Evolutionary conservation across 352 stramenopile genomes (phyloP).

Genomic region (Phytophthora pinifolia): DNA sequence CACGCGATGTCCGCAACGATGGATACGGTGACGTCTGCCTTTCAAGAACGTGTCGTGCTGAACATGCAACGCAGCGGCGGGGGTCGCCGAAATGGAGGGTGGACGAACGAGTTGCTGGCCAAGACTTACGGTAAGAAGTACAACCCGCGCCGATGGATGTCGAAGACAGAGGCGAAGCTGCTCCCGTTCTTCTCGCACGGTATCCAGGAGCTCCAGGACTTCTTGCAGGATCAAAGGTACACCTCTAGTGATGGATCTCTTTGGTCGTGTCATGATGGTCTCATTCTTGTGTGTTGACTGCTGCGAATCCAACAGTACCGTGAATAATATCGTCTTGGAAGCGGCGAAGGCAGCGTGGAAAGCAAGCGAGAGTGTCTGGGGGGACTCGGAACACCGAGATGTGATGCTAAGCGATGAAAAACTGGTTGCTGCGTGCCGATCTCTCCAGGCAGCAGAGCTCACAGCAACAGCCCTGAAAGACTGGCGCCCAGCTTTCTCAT

Average conservation of each 20-base stretch:
- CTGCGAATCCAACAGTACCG: conserved; percentile 12
- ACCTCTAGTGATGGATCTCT: not conserved
- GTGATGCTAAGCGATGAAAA: conserved; percentile 38
- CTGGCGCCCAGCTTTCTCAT: conserved; percentile 30
- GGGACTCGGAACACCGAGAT: conserved; percentile 20
- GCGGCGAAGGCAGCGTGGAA: conserved; percentile 21
- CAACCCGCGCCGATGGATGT: conserved; percentile 57
- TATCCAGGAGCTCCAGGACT: conserved; percentile 63
- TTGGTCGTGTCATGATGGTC: not conserved
- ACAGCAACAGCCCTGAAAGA: conserved; percentile 31
- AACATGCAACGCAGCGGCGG: conserved; percentile 62
- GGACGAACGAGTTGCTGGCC: conserved; percentile 53
- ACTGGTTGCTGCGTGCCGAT: conserved; percentile 32
- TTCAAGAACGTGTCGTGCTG: conserved; percentile 63
- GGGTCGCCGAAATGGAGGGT: conserved; percentile 34
- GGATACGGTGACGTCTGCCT: conserved; percentile 41
- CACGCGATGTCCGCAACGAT: conserved; percentile 38
- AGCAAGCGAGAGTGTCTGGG: conserved; percentile 17
- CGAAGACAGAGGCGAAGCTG: conserved; percentile 55
- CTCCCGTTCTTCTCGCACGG: conserved; percentile 66
- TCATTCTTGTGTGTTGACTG: not conserved
- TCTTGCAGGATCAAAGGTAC: conserved; percentile 55
- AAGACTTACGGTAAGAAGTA: conserved; percentile 60
- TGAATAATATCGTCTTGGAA: conserved; percentile 37
- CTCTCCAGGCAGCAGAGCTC: conserved; percentile 29